These are phyloP conservation scores for Fusarium sp. DNA, from an alignment of 2,329 filamentous ascomycete genomes.

Conservation along the genomic window DNA sequence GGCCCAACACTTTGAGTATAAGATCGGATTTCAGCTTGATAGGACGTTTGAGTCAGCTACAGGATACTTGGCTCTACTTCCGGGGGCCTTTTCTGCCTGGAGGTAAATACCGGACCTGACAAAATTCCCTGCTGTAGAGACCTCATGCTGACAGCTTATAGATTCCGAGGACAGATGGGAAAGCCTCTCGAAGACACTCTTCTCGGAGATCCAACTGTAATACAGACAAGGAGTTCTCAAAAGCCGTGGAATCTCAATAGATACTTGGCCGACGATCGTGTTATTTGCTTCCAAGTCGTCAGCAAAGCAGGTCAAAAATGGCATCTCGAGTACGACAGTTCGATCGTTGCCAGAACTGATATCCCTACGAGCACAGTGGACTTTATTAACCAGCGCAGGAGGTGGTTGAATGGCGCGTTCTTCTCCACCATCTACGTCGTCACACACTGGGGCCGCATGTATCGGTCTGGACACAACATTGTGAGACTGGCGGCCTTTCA, in stretches of 20 bases:
- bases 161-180: background rate
- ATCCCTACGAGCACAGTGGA: background rate
- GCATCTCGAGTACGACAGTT: background rate
- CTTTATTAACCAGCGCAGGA: constrained; percentile 3
- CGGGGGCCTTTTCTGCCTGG: background rate
- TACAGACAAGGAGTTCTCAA: background rate
- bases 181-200: constrained; percentile 5
- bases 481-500: background rate
- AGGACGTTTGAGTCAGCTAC: constrained; percentile 4
- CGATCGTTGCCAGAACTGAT: background rate
- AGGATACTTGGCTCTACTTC: background rate
- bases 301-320: background rate
- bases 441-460: background rate
- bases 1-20: constrained; percentile 8
- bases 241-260: background rate
- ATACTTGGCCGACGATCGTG: constrained; percentile 6
- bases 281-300: background rate
- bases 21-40: constrained; percentile 4
- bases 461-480: background rate
- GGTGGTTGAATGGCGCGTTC: constrained; percentile 12
- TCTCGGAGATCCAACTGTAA: constrained; percentile 8
- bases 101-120: background rate
- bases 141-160: background rate
- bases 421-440: constrained; percentile 7
- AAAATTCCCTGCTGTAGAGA: too few relatives aligned